Conservation (phyloP, 768 basidiomycete species). For the Nidularia pulvinata region DNA sequence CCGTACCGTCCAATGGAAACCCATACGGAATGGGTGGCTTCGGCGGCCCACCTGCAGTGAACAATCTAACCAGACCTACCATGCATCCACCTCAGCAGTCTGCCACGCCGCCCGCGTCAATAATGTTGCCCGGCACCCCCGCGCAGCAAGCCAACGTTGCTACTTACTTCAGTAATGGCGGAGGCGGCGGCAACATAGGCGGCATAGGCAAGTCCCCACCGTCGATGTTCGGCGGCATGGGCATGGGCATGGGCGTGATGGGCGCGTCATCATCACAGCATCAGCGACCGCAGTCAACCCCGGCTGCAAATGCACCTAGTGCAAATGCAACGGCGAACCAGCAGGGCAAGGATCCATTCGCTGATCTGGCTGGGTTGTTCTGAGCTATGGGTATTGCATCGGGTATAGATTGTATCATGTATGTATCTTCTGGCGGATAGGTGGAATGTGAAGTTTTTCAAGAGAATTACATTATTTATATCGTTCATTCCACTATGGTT, state of each 20-base stretch:
- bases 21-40: conserved; percentile 3
- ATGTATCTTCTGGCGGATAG: too few relatives aligned
- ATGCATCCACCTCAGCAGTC: conserved; percentile 16
- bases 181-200: conserved; percentile 20
- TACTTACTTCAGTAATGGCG: too few relatives aligned
- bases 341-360: conserved; percentile 79
- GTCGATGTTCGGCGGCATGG: conserved; percentile 10
- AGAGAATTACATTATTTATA: neutral
- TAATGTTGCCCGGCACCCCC: conserved; percentile 35
- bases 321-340: conserved; percentile 13
- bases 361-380: conserved; percentile 79
- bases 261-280: conserved; percentile 6
- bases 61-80: neutral
- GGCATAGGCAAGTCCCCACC: conserved; percentile 13
- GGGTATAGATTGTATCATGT: too few relatives aligned
- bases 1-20: conserved; percentile 18
- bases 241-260: conserved; percentile 13
- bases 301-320: neutral
- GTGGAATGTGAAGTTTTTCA: neutral
- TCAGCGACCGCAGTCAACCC: conserved; percentile 1
- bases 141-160: neutral
- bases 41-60: too few relatives aligned
- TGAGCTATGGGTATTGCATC: conserved; percentile 18
- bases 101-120: conserved; percentile 34
- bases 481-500: neutral